These are phyloP conservation scores for Zangia roseola DNA, from an alignment of 768 basidiomycete species.

Conservation along the genomic window DNA sequence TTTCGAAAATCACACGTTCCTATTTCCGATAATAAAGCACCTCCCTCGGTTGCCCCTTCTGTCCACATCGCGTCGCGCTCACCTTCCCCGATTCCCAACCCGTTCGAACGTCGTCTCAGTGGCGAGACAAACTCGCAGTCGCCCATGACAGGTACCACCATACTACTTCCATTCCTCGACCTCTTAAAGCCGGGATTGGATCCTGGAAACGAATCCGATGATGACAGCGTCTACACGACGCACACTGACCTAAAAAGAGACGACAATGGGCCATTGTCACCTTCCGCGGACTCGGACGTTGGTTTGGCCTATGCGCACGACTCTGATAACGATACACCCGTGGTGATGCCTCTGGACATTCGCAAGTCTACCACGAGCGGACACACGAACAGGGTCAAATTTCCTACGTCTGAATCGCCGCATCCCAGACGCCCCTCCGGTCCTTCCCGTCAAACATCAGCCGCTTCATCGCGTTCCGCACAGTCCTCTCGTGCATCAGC, in stretches of 20 bases:
- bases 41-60: slow-evolving; percentile 21
- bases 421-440: slow-evolving; percentile 20
- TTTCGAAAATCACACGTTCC: slow-evolving; percentile 3
- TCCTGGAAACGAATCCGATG: slow-evolving; percentile 28
- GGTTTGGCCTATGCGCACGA: slow-evolving; percentile 40
- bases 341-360: slow-evolving; percentile 27
- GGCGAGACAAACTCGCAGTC: slow-evolving; percentile 43
- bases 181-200: slow-evolving; percentile 40
- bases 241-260: slow-evolving; percentile 27
- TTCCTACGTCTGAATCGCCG: slow-evolving; percentile 30
- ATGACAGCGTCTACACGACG: slow-evolving; percentile 35
- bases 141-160: slow-evolving; percentile 21
- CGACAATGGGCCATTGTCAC: slow-evolving; percentile 19
- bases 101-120: slow-evolving; percentile 91
- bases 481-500: slow-evolving; percentile 13
- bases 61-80: slow-evolving; percentile 29
- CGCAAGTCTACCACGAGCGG: slow-evolving; percentile 18
- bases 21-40: slow-evolving; percentile 17
- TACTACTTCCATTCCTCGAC: slow-evolving; percentile 57
- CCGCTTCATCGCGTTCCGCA: slow-evolving; percentile 23
- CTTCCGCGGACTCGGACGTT: slow-evolving; percentile 29
- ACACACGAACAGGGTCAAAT: slow-evolving; percentile 30
- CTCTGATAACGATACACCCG: slow-evolving; percentile 33
- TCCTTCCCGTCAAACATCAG: slow-evolving; percentile 27
- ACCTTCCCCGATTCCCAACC: slow-evolving; percentile 71